phyloP scores from a whole-genome alignment of 2,329 filamentous ascomycete genomes.

The Knufia fluminis region DNA sequence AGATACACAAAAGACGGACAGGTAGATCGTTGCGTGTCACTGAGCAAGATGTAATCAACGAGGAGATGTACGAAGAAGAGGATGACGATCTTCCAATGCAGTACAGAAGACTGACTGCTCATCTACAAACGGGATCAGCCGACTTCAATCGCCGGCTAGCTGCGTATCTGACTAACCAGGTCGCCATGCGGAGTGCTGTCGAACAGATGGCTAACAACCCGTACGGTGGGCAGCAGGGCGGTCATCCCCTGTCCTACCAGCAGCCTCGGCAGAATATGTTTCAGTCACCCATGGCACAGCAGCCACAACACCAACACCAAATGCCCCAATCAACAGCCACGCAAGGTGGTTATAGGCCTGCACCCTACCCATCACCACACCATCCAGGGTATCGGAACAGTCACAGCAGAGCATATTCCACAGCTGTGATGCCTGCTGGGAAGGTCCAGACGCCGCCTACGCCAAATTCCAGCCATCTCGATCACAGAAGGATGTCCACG shows the following conservation, averaged over 20 bases:
- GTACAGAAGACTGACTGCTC: constrained; percentile 54
- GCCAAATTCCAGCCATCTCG: constrained; percentile 17
- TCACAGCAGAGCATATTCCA: constrained; percentile 17
- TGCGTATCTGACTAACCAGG: constrained; percentile 48
- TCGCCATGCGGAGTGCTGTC: constrained; percentile 46
- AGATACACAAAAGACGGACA: constrained; percentile 80
- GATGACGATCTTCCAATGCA: constrained; percentile 68
- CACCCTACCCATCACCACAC: constrained; percentile 33
- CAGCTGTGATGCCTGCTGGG: constrained; percentile 10
- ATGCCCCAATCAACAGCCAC: constrained; percentile 15
- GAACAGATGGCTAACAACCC: constrained; percentile 36
- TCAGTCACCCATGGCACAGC: constrained; percentile 25
- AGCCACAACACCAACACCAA: constrained; percentile 18
- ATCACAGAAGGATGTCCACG: constrained; percentile 36
- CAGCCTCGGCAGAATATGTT: constrained; percentile 28
- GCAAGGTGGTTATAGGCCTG: constrained; percentile 30
- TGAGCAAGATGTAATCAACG: constrained; percentile 76
- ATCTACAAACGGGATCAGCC: constrained; percentile 51
- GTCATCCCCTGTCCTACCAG: constrained; percentile 32
- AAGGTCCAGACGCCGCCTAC: constrained; percentile 29
- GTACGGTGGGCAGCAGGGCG: constrained; percentile 29
- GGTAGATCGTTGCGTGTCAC: constrained; percentile 74
- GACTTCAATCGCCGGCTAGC: constrained; percentile 55
- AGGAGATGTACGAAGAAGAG: constrained; percentile 95
- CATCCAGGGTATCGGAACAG: constrained; percentile 22